Conservation (phyloP, 768 basidiomycete genomes). For the Mycena metata region DNA sequence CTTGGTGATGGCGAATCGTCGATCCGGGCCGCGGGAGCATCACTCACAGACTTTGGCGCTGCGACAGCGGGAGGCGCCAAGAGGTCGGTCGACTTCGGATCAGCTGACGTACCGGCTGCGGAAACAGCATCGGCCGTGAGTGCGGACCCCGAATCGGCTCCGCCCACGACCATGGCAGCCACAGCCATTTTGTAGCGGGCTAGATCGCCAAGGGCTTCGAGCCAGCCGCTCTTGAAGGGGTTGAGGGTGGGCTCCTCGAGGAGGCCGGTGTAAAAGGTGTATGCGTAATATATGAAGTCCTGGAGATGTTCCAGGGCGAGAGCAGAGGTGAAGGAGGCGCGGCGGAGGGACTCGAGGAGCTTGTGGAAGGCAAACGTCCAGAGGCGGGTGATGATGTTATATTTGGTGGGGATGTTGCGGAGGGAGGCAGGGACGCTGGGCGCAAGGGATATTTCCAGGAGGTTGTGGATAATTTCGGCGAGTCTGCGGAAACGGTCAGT, state of each 20-base stretch:
- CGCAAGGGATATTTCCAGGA: constrained; percentile 87
- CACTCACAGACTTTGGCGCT: constrained; percentile 60
- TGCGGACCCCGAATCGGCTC: constrained; percentile 53
- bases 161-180: constrained; percentile 82
- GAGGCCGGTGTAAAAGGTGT: constrained; percentile 92
- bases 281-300: constrained; percentile 96
- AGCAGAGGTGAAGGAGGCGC: constrained; percentile 77
- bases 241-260: constrained; percentile 83
- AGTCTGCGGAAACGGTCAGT: constrained; percentile 68
- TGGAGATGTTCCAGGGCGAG: constrained; percentile 92
- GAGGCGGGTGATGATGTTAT: constrained; percentile 94
- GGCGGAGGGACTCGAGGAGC: constrained; percentile 90
- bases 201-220: constrained; percentile 96
- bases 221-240: constrained; percentile 86
- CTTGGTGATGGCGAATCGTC: constrained; percentile 79
- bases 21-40: constrained; percentile 66
- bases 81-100: constrained; percentile 26
- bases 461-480: constrained; percentile 90
- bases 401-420: constrained; percentile 91
- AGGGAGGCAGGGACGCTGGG: constrained; percentile 91
- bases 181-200: constrained; percentile 96
- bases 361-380: constrained; percentile 95
- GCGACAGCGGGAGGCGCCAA: constrained; percentile 35
- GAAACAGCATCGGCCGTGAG: constrained; percentile 72
- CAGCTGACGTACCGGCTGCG: constrained; percentile 54